A percentile compares a stretch with the other conserved stretches of the same genome.
phyloP scores from a whole-genome alignment of 257 asterid species.

The Jaltomata sinuosa region DNA sequence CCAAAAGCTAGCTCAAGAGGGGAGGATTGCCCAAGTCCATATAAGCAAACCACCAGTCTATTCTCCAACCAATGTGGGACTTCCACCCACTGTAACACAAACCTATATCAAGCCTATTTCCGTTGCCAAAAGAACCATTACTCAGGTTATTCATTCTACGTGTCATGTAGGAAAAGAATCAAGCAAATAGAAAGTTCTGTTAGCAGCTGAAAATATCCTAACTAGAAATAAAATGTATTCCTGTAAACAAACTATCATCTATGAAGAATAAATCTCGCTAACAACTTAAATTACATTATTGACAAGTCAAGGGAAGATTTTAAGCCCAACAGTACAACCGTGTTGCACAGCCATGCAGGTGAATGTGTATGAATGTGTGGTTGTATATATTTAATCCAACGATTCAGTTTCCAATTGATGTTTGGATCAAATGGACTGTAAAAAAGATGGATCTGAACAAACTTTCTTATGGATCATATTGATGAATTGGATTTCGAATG shows the following conservation, averaged over 20 bases:
- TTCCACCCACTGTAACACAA: too few relatives aligned
- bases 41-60: too few relatives aligned
- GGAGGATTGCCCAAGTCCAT: too few relatives aligned
- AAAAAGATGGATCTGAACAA: not conserved
- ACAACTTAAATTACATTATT: not conserved
- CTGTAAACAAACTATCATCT: not conserved
- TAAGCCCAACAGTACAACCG: not conserved
- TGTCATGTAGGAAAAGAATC: not conserved
- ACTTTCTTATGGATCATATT: not conserved
- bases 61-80: too few relatives aligned
- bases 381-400: not conserved
- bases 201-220: not conserved
- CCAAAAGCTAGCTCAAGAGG: too few relatives aligned
- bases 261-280: not conserved
- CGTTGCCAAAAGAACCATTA: not conserved
- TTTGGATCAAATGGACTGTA: not conserved
- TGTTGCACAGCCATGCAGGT: not conserved
- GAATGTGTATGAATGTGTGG: not conserved
- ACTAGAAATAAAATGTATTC: not conserved
- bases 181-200: not conserved
- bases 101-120: not conserved
- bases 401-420: not conserved
- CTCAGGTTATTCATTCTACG: not conserved
- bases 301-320: not conserved
- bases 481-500: not conserved